A percentile compares a stretch with the other conserved stretches of the same genome.
These are phyloP conservation scores for Voacanga thouarsii DNA, from an alignment of 257 asterid genomes.

Conservation along the genomic window DNA sequence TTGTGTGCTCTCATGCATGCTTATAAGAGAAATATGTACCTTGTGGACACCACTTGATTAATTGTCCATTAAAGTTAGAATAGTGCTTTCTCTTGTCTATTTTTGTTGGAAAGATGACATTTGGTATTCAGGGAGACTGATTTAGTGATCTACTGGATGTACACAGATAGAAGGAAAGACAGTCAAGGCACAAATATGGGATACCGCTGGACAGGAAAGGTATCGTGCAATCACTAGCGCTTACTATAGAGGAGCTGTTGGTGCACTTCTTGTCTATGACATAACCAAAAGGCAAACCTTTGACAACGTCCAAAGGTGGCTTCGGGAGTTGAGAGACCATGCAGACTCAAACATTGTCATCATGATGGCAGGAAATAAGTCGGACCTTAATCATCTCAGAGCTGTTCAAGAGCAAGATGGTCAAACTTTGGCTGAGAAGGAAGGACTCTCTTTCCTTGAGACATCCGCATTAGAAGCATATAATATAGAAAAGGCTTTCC, in stretches of 20 bases:
- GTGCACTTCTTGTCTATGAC: constrained; percentile 77
- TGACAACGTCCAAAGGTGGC: constrained; percentile 79
- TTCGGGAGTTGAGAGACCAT: constrained; percentile 72
- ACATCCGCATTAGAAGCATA: constrained; percentile 72
- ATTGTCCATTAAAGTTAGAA: not conserved
- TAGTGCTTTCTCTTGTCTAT: not conserved
- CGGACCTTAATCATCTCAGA: constrained; percentile 75
- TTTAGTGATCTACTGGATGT: constrained; percentile 9
- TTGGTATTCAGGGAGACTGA: not conserved
- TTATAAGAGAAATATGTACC: not conserved
- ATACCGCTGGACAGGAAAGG: constrained; percentile 87
- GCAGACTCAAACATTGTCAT: constrained; percentile 77
- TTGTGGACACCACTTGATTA: not conserved
- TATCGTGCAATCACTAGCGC: constrained; percentile 83
- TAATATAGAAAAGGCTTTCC: constrained; percentile 70
- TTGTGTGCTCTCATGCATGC: not conserved
- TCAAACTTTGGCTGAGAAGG: constrained; percentile 71
- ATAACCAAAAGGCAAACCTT: constrained; percentile 78
- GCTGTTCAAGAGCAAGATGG: constrained; percentile 65
- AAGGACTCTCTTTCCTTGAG: constrained; percentile 77
- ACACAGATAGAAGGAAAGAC: constrained; percentile 72
- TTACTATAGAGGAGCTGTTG: constrained; percentile 82
- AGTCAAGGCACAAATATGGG: constrained; percentile 84
- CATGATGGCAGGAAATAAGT: constrained; percentile 83
- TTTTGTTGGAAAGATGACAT: not conserved